Conservation (phyloP, 2,329 filamentous ascomycete genomes). For the Dothideomycetes sp. region DNA sequence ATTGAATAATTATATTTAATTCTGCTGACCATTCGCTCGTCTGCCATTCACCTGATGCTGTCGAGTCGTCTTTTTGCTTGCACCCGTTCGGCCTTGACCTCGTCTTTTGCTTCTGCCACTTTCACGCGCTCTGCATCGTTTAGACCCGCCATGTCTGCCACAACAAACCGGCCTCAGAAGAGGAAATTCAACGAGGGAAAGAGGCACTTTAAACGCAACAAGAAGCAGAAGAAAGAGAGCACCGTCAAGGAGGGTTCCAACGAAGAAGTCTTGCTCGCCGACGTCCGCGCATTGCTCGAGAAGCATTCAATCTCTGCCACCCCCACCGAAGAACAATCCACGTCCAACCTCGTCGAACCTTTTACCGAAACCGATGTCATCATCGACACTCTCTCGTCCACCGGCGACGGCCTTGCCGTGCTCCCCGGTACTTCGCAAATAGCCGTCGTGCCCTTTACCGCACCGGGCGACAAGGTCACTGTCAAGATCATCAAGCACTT, state of each 20-base stretch:
- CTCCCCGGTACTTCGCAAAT: slow-evolving; percentile 57
- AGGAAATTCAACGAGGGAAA: slow-evolving; percentile 30
- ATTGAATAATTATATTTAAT: too few relatives aligned
- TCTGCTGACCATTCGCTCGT: slow-evolving; percentile 9
- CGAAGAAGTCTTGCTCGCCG: slow-evolving; percentile 40
- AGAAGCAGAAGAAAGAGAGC: slow-evolving; percentile 39
- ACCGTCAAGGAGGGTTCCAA: slow-evolving; percentile 37
- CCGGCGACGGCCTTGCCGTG: slow-evolving; percentile 78
- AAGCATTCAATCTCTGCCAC: slow-evolving; percentile 21
- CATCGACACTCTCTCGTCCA: slow-evolving; percentile 77
- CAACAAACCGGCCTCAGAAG: slow-evolving; percentile 20
- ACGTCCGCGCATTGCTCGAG: slow-evolving; percentile 36
- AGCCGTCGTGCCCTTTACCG: slow-evolving; percentile 80
- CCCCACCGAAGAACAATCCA: slow-evolving; percentile 15
- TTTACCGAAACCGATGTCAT: slow-evolving; percentile 73
- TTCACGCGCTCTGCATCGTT: neutral
- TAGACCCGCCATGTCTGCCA: slow-evolving; percentile 12
- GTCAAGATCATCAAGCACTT: slow-evolving; percentile 73
- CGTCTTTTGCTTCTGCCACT: neutral
- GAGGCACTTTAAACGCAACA: slow-evolving; percentile 35
- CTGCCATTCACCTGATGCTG: slow-evolving; percentile 6
- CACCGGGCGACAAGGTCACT: slow-evolving; percentile 72
- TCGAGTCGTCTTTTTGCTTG: slow-evolving; percentile 5
- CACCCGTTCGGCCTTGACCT: neutral
- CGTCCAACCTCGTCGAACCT: slow-evolving; percentile 47